phyloP scores from a whole-genome alignment of 495 filamentous ascomycete species.

The Xylaria flabelliformis region DNA sequence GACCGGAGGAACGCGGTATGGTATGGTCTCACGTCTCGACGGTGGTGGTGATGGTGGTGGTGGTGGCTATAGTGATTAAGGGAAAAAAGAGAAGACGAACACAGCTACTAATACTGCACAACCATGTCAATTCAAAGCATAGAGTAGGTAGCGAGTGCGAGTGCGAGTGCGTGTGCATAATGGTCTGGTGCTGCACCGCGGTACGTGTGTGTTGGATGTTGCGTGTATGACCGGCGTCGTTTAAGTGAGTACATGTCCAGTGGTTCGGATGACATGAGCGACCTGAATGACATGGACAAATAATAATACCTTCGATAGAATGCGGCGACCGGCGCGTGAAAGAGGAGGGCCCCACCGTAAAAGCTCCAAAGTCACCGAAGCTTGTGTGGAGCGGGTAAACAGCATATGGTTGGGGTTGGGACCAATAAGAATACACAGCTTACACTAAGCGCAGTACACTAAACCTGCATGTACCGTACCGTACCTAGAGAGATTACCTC shows the following conservation, averaged over 20 bases:
- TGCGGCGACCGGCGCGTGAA: background rate
- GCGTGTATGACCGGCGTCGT: background rate
- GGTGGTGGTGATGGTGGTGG: background rate
- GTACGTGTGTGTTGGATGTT: background rate
- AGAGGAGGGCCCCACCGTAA: background rate
- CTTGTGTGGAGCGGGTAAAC: slow-evolving; percentile 12
- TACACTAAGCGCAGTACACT: background rate
- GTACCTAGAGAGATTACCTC: background rate
- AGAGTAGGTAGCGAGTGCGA: background rate
- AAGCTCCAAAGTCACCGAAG: slow-evolving; percentile 13
- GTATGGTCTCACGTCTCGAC: background rate
- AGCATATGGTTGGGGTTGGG: background rate
- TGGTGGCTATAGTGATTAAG: background rate
- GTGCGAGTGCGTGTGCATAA: background rate
- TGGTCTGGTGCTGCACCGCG: background rate
- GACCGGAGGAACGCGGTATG: background rate
- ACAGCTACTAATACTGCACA: background rate
- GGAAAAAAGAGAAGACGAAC: background rate
- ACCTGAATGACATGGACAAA: background rate
- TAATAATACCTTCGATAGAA: background rate
- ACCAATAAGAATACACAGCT: background rate
- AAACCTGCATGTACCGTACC: too few relatives aligned
- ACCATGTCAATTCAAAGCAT: background rate
- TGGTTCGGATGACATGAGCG: slow-evolving; percentile 4
- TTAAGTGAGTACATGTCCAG: background rate